Evolutionary conservation across 75 land plant species (phyloP), one percentile per base, ranked within the genome.

Genomic region (Picea glauca): DNA sequence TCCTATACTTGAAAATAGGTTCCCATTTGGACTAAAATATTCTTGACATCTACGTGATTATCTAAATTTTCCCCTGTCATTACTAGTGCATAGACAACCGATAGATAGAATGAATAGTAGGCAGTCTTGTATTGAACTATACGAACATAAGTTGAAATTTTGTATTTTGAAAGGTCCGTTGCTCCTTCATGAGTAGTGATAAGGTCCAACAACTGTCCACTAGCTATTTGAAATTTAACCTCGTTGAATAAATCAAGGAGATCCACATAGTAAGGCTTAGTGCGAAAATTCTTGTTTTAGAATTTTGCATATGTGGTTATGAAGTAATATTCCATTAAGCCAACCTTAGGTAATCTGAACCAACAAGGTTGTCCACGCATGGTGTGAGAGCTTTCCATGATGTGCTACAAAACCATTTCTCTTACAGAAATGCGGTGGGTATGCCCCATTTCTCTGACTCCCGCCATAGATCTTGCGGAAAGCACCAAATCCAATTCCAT

Each of bases 1-100:
- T 94, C 97, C 97, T 98, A 98, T 21, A 98, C 92, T 95, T 98
- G 99, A 66, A 98, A 98, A 78, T 98, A 98, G 13, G 86, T 95
- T 32, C 99, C 99, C 99, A 98, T 98, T 30, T 93, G 87, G 17
- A 98, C 82, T 63, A 98, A 88, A 74, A 95, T 89, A 60, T 91
- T 63, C 80, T 93, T 90, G 3, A 91, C 91, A 43, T 85, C 76
- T 66, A 79, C 65, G 65, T 87, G 93, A 35, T 90, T 80, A 50
- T 91, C 94, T 40, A 89, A 75, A 63, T 84, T 86, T 81, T 93
- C 93, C 73, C 93, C 98, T 17, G 90, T 61, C 96, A 98, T 91
- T 8, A 94, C 79, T 54, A 98, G 83, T 65, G 98, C 99, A 83
- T 96, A 98, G 14, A 98, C 98, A 74, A 98, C 99, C 99, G 95